A percentile compares a stretch with the other conserved stretches of the same genome.
Conservation (phyloP, 2,329 filamentous ascomycete species). For the Epichloe hybrida region DNA sequence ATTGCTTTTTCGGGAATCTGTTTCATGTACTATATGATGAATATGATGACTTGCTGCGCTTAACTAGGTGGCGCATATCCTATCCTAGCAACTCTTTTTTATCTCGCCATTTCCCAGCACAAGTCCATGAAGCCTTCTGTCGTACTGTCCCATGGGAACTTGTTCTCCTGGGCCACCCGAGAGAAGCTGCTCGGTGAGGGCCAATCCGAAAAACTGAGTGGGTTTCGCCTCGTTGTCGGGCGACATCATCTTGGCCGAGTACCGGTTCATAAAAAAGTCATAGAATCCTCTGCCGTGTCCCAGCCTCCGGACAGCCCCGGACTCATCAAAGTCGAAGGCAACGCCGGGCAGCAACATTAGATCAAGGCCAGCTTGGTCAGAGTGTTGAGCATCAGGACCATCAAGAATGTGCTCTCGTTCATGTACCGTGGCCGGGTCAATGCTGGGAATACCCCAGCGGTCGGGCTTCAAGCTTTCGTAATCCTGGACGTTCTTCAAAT, state of each 20-base stretch:
- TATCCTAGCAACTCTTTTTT: conserved; percentile 13
- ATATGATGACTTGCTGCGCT: too few relatives aligned
- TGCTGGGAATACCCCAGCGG: conserved; percentile 89
- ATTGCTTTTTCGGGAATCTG: neutral
- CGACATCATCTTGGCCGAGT: conserved; percentile 33
- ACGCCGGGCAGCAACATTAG: conserved; percentile 86
- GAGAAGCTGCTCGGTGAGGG: conserved; percentile 76
- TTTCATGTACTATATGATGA: too few relatives aligned
- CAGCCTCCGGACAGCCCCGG: conserved; percentile 52
- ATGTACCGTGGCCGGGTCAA: conserved; percentile 50
- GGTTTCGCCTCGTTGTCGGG: conserved; percentile 19
- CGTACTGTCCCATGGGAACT: conserved; percentile 62
- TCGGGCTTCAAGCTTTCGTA: conserved; percentile 67
- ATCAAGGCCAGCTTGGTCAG: conserved; percentile 48
- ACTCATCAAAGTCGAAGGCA: conserved; percentile 60
- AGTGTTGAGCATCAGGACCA: conserved; percentile 32
- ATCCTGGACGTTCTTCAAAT: conserved; percentile 57
- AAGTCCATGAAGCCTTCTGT: conserved; percentile 69
- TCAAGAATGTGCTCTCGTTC: conserved; percentile 62
- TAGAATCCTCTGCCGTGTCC: conserved; percentile 97
- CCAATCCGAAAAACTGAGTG: conserved; percentile 57
- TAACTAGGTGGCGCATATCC: neutral
- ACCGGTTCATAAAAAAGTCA: conserved; percentile 81
- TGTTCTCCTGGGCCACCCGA: conserved; percentile 39
- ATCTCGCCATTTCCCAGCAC: conserved; percentile 57